Percentiles rank a stretch among this genome's conserved stretches.
Conservation (phyloP, 2,329 filamentous ascomycete genomes). For the Aspergillus tanneri region DNA sequence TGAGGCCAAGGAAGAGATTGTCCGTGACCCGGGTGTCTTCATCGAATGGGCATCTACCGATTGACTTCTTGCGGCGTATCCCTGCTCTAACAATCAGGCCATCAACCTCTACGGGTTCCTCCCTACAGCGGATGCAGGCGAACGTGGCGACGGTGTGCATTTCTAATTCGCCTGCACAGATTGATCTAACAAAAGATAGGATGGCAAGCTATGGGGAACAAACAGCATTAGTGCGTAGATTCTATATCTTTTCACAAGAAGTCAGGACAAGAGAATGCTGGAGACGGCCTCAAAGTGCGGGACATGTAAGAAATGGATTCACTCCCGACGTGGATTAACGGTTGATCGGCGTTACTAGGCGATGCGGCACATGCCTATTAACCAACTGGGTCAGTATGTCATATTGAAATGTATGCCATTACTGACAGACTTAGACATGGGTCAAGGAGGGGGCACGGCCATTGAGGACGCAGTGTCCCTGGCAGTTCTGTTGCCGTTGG, state of each 20-base stretch:
- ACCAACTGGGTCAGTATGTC: conserved; percentile 37
- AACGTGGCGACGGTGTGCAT: conserved; percentile 14
- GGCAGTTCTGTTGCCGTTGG: conserved; percentile 25
- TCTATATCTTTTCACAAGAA: conserved; percentile 19
- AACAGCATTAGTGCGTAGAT: conserved; percentile 12
- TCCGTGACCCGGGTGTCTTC: conserved; percentile 36
- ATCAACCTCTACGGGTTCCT: conserved; percentile 51
- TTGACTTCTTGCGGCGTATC: conserved; percentile 48
- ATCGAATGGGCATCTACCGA: conserved; percentile 45
- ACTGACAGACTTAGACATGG: conserved; percentile 21
- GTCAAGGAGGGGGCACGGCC: conserved; percentile 35
- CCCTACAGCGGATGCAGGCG: conserved; percentile 43
- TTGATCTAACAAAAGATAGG: no score
- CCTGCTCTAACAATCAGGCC: conserved; percentile 45
- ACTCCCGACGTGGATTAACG: conserved; percentile 56
- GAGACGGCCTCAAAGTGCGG: conserved; percentile 55
- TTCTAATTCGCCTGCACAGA: no score
- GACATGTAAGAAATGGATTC: conserved; percentile 60
- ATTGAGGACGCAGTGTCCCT: conserved; percentile 34
- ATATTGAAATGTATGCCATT: background rate
- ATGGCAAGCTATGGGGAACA: background rate
- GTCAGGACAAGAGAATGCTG: conserved; percentile 32
- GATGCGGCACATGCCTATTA: conserved; percentile 68
- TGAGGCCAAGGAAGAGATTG: conserved; percentile 11
- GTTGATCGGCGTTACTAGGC: conserved; percentile 57